phyloP scores from a whole-genome alignment of 1,284 basidiomycete genomes.

The Leucoagaricus sp. region DNA sequence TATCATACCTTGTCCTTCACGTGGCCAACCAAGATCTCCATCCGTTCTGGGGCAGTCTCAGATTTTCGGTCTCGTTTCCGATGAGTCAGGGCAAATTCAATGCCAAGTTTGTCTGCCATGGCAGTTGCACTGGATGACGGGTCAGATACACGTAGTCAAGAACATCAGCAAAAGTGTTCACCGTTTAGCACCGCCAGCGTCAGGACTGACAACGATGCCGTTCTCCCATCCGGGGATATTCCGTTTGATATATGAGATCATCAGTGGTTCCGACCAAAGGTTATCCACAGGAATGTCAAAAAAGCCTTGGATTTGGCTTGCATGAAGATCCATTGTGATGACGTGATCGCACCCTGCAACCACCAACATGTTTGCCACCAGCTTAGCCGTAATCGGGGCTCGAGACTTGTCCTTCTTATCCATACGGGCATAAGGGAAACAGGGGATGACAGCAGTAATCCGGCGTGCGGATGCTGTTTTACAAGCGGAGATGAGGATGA shows the following conservation, averaged over 20 bases:
- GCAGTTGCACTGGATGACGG: conserved; percentile 75
- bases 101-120: conserved; percentile 92
- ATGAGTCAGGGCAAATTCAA: conserved; percentile 98
- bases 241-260: conserved; percentile 89
- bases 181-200: conserved; percentile 98
- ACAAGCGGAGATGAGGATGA: conserved; percentile 91
- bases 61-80: conserved; percentile 75
- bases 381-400: conserved; percentile 97
- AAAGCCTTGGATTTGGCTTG: conserved; percentile 98
- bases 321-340: conserved; percentile 98
- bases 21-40: conserved; percentile 98
- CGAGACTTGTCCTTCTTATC: conserved; percentile 99
- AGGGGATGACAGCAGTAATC: conserved; percentile 98
- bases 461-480: conserved; percentile 96
- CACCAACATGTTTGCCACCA: conserved; percentile 96
- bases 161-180: conserved; percentile 38
- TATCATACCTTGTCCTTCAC: conserved; percentile 80
- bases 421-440: conserved; percentile 95
- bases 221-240: conserved; percentile 88
- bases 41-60: conserved; percentile 65
- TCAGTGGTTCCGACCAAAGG: conserved; percentile 86
- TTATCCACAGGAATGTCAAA: conserved; percentile 99
- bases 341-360: conserved; percentile 98
- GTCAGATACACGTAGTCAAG: conserved; percentile 10
- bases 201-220: conserved; percentile 93